Percentiles rank a stretch among this genome's conserved stretches.
These are phyloP conservation scores for Boletus subcaerulescens DNA, from an alignment of 768 basidiomycete species.

Conservation along the genomic window DNA sequence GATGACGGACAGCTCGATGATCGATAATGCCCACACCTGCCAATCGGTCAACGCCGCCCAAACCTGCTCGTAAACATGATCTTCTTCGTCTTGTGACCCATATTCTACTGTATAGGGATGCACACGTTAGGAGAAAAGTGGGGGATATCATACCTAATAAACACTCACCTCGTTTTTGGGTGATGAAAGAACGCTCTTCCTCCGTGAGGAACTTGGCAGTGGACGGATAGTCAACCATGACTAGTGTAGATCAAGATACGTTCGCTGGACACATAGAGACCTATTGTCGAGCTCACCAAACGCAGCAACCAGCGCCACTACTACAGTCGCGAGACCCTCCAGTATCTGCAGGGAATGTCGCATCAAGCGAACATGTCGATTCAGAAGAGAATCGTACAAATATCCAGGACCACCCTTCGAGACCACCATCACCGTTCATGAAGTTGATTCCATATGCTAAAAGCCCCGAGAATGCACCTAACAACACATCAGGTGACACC, in stretches of 20 bases:
- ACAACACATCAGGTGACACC: neutral
- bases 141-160: neutral
- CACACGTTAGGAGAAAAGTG: neutral
- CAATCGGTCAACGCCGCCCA: conserved; percentile 4
- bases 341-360: neutral
- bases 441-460: conserved; percentile 4
- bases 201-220: neutral
- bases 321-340: neutral
- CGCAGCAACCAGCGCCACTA: neutral
- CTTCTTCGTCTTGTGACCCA: neutral
- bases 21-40: conserved; percentile 1
- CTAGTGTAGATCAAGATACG: neutral
- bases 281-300: neutral
- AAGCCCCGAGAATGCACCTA: conserved; percentile 1
- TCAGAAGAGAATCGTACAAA: neutral
- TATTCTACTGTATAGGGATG: neutral
- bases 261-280: neutral
- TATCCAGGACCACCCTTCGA: conserved; percentile 7
- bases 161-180: neutral
- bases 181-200: neutral
- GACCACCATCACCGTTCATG: neutral
- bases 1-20: neutral
- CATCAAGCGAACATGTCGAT: neutral
- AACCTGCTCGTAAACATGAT: neutral
- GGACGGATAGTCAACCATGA: conserved; percentile 4